Evolutionary conservation across 768 basidiomycete species (phyloP), one percentile per base, ranked within the genome.

Genomic region (button mushroom (Agaricus bisporus)): DNA sequence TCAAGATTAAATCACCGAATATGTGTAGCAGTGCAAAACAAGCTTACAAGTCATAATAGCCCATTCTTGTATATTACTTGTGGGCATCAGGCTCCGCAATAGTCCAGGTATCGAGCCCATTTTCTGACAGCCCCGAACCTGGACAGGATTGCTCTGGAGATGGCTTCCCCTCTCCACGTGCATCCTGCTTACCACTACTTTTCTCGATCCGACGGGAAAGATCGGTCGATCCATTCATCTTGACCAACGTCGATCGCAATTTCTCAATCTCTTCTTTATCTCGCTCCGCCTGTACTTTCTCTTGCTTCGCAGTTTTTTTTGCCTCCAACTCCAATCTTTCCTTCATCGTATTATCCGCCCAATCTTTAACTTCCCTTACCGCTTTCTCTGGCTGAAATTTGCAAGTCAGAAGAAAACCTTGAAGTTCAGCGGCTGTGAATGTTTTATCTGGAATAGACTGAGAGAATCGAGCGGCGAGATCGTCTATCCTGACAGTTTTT

Each of bases 341-440:
- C 26, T 49, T 55, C 14, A 68, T 56, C 59, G 73, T 67, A 8
- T 66, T 48, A 28, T 68, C 64, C 2, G 80, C 69, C 79, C 81
- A 83, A 20, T 59, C 67, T 6, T 57, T 60, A 5, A 64, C 60
- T 17, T 63, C 66, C 11, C 41, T 57, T 0, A 65, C 70, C 0
- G 76, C 76, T 3, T 61, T 59, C 37, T 55, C 59, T 0, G 76
- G 73, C 22, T 70, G 56, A 32, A 65, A 69, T 58, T 77, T 76
- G 54, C 69, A 69, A 4, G 62, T 59, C 9, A 85, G 66, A 8
- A 84, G 68, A 63, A 75, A 84, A 0, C 80, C 80, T 60, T 83
- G 82, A 4, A 86, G 68, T 51, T 82, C 79, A 1, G 83, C 81
- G 0, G 79, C 76, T 37, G 79, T 78, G 58, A 83, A 79, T 50